Evolutionary conservation across 139 green algal species (phyloP).

Genomic region (Haematococcus lacustris): DNA sequence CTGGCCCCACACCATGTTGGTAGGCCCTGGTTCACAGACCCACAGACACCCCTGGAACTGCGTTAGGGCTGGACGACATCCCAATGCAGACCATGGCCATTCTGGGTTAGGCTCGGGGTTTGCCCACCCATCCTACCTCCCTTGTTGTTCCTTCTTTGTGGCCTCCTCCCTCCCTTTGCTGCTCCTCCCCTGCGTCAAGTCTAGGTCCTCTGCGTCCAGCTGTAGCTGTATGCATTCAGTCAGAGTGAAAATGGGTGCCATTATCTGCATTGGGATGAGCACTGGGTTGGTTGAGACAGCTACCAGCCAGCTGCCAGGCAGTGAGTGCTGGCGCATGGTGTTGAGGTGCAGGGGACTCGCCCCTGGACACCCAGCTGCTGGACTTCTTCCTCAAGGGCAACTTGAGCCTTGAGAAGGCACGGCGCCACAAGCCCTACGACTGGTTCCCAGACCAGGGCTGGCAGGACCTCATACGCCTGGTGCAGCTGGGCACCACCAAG

Average conservation of each 20-base stretch:
- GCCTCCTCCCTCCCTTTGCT: no score
- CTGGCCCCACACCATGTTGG: constrained; percentile 6
- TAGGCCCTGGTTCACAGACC: no score
- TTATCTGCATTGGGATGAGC: neutral
- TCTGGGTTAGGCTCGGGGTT: no score
- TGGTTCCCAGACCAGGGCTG: constrained; percentile 75
- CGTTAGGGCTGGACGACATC: no score
- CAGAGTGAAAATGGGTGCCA: neutral
- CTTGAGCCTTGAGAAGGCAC: constrained; percentile 61
- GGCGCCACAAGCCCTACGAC: constrained; percentile 44
- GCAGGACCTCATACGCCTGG: constrained; percentile 74
- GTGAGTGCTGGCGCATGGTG: neutral
- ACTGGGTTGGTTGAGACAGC: neutral
- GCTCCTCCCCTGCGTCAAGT: no score
- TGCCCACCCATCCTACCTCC: no score
- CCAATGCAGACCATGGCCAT: no score
- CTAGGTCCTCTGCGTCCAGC: no score
- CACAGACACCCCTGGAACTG: no score
- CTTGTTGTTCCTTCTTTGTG: neutral
- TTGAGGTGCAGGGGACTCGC: constrained; percentile 16
- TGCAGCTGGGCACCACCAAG: constrained; percentile 32
- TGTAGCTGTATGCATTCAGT: neutral
- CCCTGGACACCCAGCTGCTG: constrained; percentile 54
- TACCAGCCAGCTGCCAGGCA: neutral
- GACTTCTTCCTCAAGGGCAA: constrained; percentile 90